Evolutionary conservation across 2,329 filamentous ascomycete species (phyloP), one percentile per base, ranked within the genome.

Genomic region (Ophiocordyceps camponoti-leonardi): DNA sequence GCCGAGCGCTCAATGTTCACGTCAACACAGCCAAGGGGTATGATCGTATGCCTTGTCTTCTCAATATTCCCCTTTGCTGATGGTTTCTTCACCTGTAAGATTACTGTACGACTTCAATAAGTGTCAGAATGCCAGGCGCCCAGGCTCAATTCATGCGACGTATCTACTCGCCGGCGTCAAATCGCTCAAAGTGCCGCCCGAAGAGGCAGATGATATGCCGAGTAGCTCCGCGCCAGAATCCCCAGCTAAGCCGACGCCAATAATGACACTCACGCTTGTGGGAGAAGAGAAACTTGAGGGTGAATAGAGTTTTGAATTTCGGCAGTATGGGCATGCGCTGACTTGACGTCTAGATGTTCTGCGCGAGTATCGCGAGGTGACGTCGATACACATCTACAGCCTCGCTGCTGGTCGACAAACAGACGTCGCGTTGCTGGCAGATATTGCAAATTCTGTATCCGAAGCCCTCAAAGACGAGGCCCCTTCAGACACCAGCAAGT

Each of bases 21-120:
- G 81, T 84, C 60, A 92, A 93, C 58, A 69, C 75, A 41, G 92
- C 92, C 13, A 98, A 98, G 64, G 80, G 88, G 88, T 93, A 67
- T 19, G 43, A 31, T 20, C 3, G 11, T 5, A 10, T n/a, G 2
- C 18, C 37, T 6, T 18, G 4, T 3, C 35, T 10, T 39, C 35
- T 33, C 13, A 4, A 10, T 39, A 18, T 39, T 18, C 22, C 6
- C 22, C 6, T 39, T 13, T 39, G 26, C 35, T 39, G n/a, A 39
- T 13, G 16, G 35, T n/a, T 8, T n/a, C n/a, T 30, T 6, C 22
- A 7, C 5, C 13, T 43, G 10, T 5, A 45, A 94, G 86, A 55
- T 90, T 94, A 75, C 78, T 96, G 4, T 94, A 81, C 62, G 87
- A 94, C 30, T 96, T 94, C 53, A 77, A 95, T 60, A 71, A 73